Evolutionary conservation across 139 green algal species (phyloP), one percentile per base, ranked within the genome.

Genomic region (Edaphochlamys debaryana): DNA sequence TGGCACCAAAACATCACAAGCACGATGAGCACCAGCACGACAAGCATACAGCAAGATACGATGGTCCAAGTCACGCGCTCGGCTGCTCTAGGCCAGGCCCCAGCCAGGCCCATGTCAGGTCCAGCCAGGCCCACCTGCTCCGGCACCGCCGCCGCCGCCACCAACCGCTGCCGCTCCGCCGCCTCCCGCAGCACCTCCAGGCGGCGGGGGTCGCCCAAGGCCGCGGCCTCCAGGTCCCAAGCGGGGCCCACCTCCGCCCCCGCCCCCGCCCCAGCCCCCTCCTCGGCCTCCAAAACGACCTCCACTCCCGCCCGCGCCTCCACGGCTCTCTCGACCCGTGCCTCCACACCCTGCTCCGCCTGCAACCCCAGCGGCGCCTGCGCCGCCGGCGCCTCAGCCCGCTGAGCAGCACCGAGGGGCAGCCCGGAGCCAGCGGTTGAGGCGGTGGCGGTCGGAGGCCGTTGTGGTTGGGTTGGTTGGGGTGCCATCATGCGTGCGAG

Each of bases 91-190:
- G n/a, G n/a, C n/a, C n/a, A n/a, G n/a, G n/a, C n/a, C n/a, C n/a
- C n/a, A n/a, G n/a, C n/a, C n/a, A n/a, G n/a, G n/a, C n/a, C n/a
- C n/a, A n/a, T n/a, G n/a, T n/a, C n/a, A n/a, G n/a, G n/a, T n/a
- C n/a, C n/a, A n/a, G n/a, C n/a, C n/a, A n/a, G n/a, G n/a, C 74
- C 22, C 74, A 71, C 74, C 60, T 82, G 38, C 76, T 82, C 76
- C 20, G 76, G 62, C 60, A 20, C n/a, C 63, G 76, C 62, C 41
- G 76, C 76, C n/a, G 0, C 29, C 64, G 9, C 32, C 63, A 82
- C 41, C 3, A 82, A 42, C 76, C 34, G n/a, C 41, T 37, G 41
- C 45, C 76, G 41, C 60, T 42, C 62, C 63, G 38, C 29, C 63
- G 45, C 76, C 60, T 32, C 45, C n/a, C 34, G 62, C n/a, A 82